These are phyloP conservation scores for Phaeophleospora eucalypticola DNA, from an alignment of 2,329 filamentous ascomycete species.

Conservation along the genomic window DNA sequence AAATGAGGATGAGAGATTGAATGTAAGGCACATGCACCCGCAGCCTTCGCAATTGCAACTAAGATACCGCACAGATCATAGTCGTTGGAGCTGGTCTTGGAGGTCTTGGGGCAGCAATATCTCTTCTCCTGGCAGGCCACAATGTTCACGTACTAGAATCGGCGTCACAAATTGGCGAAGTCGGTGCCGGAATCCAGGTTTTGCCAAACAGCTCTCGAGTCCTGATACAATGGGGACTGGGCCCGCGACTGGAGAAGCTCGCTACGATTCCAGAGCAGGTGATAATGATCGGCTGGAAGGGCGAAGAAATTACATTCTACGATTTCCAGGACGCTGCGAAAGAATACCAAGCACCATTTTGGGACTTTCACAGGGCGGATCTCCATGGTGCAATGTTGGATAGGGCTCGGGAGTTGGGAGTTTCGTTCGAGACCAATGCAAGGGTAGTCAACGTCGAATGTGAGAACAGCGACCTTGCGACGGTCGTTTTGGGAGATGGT, in stretches of 20 bases:
- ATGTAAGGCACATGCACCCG: slow-evolving; percentile 1
- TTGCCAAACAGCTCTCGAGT: slow-evolving; percentile 47
- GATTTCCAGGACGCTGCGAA: slow-evolving; percentile 39
- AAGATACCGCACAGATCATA: slow-evolving; percentile 37
- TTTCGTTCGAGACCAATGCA: slow-evolving; percentile 42
- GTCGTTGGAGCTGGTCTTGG: slow-evolving; percentile 56
- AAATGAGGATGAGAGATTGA: slow-evolving; percentile 2
- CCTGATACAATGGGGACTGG: slow-evolving; percentile 49
- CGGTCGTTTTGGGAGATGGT: slow-evolving; percentile 40
- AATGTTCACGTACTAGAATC: slow-evolving; percentile 48
- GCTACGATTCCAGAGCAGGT: slow-evolving; percentile 42
- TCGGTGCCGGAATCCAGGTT: slow-evolving; percentile 51
- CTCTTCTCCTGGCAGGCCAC: slow-evolving; percentile 45
- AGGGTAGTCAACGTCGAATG: slow-evolving; percentile 41
- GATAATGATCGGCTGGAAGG: slow-evolving; percentile 54
- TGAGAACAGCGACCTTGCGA: slow-evolving; percentile 23
- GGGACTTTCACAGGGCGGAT: slow-evolving; percentile 54
- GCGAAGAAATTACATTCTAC: slow-evolving; percentile 46
- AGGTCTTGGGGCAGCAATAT: slow-evolving; percentile 51
- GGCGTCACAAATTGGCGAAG: slow-evolving; percentile 46
- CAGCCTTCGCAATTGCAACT: background rate
- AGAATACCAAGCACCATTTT: slow-evolving; percentile 43
- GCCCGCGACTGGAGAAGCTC: slow-evolving; percentile 36
- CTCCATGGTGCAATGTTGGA: slow-evolving; percentile 48
- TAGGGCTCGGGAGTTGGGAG: slow-evolving; percentile 48